Evolutionary conservation across 495 filamentous ascomycete species (phyloP), one percentile per base, ranked within the genome.

Genomic region (Cairneyella variabilis): DNA sequence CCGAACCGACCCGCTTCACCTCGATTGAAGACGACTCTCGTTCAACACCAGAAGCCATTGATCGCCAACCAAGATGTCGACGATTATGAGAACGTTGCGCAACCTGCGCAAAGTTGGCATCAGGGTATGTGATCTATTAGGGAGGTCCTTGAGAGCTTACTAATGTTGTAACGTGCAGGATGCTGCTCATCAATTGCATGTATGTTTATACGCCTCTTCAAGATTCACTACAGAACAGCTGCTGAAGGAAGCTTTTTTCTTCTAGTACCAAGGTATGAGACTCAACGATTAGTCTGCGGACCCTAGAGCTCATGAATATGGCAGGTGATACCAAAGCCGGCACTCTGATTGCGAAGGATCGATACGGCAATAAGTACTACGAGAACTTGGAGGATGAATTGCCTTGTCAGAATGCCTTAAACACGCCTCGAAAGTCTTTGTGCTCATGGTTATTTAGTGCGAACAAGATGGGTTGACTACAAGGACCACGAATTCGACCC

Each of bases 381-480:
- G 95, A 97, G 78, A 96, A 99, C 75, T 69, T 83, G 60, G 76
- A 76, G 56, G 90, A 98, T 67, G 93, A 99, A 70, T 76, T 99
- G 41, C 95, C 95, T 44, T 81, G 92, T 96, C 73, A 70, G 86
- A 61, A 18, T 21, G 66, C 26, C 27, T 39, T 32, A 14, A 46
- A 22, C 50, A 14, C 3, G 1, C 28, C n/a, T 8, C 39, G 2
- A 20, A 43, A 11, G 17, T n/a, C 0, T 11, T 16, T 12, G 8
- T 20, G 30, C 64, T 75, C 48, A 76, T 48, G 12, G 0, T 12
- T 16, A 41, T 32, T 23, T 57, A 97, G 91, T 97, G 62, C 85
- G 95, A 52, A 97, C 93, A 62, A 83, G 95, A 79, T 97, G 95
- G 93, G 88, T 98, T 43, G 93, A 97, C 71, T 97, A 91, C 78